Evolutionary conservation across 2,329 filamentous ascomycete species (phyloP).

Genomic region (Rhynchosporium agropyri): DNA sequence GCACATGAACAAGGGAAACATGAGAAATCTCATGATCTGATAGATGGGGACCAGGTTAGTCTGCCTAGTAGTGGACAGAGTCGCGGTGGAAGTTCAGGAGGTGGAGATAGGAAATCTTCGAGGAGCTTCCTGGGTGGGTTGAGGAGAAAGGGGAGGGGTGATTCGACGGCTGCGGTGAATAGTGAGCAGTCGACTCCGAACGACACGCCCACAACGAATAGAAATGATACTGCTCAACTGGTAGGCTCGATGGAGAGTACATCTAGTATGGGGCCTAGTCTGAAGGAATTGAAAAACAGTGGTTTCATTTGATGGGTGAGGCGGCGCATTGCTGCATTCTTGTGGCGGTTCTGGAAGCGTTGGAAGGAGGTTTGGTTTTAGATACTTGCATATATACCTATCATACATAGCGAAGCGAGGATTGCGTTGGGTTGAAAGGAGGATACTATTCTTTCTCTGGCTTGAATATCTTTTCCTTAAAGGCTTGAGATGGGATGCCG

Average conservation of each 20-base stretch:
- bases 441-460: slow-evolving; percentile 5
- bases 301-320: slow-evolving; percentile 5
- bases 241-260: slow-evolving; percentile 16
- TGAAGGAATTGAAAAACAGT: background rate
- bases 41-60: slow-evolving; percentile 20
- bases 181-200: background rate
- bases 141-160: slow-evolving; percentile 27
- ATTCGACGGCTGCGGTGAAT: background rate
- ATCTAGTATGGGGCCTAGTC: background rate
- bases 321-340: background rate
- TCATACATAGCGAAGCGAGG: slow-evolving; percentile 9
- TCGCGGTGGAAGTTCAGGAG: slow-evolving; percentile 29
- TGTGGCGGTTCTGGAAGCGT: background rate
- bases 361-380: background rate
- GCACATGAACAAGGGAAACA: slow-evolving; percentile 29
- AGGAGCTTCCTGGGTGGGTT: slow-evolving; percentile 40
- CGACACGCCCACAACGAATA: background rate
- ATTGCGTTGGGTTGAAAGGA: background rate
- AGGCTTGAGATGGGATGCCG: background rate
- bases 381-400: background rate
- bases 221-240: background rate
- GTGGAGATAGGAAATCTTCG: slow-evolving; percentile 35
- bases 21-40: slow-evolving; percentile 30
- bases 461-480: background rate
- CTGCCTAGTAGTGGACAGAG: slow-evolving; percentile 38